Conservation (phyloP, 2,329 filamentous ascomycete species). For the Pyrenophora seminiperda region DNA sequence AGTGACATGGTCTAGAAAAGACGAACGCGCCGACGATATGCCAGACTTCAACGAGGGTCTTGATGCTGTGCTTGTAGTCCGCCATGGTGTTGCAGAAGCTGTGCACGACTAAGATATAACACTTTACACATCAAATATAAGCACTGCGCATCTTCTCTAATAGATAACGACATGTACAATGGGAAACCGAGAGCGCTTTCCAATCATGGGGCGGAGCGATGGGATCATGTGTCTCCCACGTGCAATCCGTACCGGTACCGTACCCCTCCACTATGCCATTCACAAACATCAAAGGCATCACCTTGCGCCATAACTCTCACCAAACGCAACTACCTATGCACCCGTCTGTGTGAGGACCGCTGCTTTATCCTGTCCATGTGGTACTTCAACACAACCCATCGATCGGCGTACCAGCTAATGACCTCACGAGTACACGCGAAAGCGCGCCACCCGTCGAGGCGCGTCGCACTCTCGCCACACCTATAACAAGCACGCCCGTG, state of each 20-base stretch:
- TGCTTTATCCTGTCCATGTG: background rate
- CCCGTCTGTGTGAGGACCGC: no score
- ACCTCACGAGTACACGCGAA: conserved; percentile 24
- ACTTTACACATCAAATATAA: no score
- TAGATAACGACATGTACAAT: no score
- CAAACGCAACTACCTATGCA: no score
- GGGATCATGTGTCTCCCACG: background rate
- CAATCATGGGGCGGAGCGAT: no score
- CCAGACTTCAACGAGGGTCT: conserved; percentile 58
- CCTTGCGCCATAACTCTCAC: no score
- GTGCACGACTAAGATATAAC: background rate
- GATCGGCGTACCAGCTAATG: conserved; percentile 12
- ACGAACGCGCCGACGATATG: conserved; percentile 59
- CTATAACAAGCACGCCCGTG: conserved; percentile 3
- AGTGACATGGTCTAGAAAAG: conserved; percentile 59
- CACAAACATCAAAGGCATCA: no score
- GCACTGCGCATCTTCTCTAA: background rate
- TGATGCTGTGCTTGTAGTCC: conserved; percentile 31
- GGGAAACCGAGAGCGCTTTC: no score
- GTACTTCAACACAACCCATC: conserved; percentile 1
- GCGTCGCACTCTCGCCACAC: conserved; percentile 18
- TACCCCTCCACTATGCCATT: background rate
- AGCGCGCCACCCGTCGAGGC: conserved; percentile 16
- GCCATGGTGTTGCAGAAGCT: background rate
- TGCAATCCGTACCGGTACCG: no score